phyloP scores from a whole-genome alignment of 495 filamentous ascomycete genomes.

The Alectoria sarmentosa region DNA sequence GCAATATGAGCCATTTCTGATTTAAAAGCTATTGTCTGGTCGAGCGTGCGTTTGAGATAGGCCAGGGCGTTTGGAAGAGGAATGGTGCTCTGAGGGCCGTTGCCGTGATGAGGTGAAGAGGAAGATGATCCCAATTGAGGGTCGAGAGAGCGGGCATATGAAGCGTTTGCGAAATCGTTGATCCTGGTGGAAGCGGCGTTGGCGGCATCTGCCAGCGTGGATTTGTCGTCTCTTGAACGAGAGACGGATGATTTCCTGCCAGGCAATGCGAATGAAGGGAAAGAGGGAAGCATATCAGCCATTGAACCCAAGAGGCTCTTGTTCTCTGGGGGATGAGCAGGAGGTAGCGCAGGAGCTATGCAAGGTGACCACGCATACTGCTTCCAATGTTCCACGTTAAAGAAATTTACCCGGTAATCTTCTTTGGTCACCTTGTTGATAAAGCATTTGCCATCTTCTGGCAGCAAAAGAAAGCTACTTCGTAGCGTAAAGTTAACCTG shows the following conservation, averaged over 20 bases:
- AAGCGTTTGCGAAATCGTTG: conserved; percentile 26
- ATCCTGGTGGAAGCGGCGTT: conserved; percentile 23
- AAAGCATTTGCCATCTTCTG: conserved; percentile 84
- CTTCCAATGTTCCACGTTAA: conserved; percentile 70
- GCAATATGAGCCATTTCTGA: conserved; percentile 56
- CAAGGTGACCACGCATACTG: conserved; percentile 74
- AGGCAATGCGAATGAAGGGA: conserved; percentile 19
- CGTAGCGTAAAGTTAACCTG: conserved; percentile 93
- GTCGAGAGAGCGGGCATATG: conserved; percentile 31
- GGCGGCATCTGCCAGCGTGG: conserved; percentile 19
- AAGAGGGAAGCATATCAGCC: conserved; percentile 25
- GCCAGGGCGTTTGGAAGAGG: conserved; percentile 48
- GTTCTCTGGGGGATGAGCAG: conserved; percentile 25
- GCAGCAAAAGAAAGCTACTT: conserved; percentile 77
- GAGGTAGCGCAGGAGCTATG: conserved; percentile 53
- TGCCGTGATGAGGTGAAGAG: conserved; percentile 34
- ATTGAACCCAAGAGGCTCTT: conserved; percentile 42
- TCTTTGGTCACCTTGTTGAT: conserved; percentile 76
- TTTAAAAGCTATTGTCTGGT: conserved; percentile 66
- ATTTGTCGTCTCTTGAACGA: conserved; percentile 6
- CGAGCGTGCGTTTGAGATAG: conserved; percentile 74
- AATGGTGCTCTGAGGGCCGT: conserved; percentile 36
- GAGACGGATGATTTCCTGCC: conserved; percentile 5
- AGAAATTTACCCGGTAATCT: conserved; percentile 80
- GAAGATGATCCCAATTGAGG: conserved; percentile 38